Base-by-base conservation (phyloP, 2,329 filamentous ascomycete genomes). In the Juglanconis oblonga region DNA sequence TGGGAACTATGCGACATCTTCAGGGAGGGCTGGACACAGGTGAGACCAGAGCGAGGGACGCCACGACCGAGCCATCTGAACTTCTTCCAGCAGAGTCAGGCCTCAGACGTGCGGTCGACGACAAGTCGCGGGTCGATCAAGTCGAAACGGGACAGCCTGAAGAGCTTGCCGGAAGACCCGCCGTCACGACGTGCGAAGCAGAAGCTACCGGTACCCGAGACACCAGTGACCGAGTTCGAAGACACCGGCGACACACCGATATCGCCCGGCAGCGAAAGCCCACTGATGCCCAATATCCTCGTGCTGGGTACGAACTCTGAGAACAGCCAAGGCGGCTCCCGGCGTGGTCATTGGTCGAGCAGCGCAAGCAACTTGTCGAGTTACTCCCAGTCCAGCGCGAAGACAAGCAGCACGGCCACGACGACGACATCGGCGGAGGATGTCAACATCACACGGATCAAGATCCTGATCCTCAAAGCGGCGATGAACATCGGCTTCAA, bases 1-100 rank as follows among this genome's bases (percentile, higher is more conserved):
- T 97, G 92, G 92, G 92, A 97, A 66, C 82, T 97, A 5, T 96
- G 92, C 71, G 92, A 97, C 74, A 86, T 97, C 57, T 97, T 97
- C 79, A 85, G 92, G 52, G 90, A 95, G 76, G 92, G 92, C 17
- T 97, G 93, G 92, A 92, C 91, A 3, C 90, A 95, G 67, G 86
- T 95, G 51, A 86, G 92, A 56, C 92, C 93, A 4, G 92, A 97
- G 63, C 82, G 92, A 57, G 90, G 89, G 49, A 97, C 93, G 1
- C 93, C 94, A 13, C 83, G 92, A 42, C 90, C 92, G 2, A 90
- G 83, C 58, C 92, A 96, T 71, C 84, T 87, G 10, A 87, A 81
- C 53, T 96, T 96, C 70, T 85, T 87, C 66, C 76, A 79, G 10
- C 76, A 77, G 7, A 73, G 75, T 47, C 76, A 36, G 81, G 79